Conservation (phyloP, 2,329 filamentous ascomycete species). For the Cytospora paraplurivora region DNA sequence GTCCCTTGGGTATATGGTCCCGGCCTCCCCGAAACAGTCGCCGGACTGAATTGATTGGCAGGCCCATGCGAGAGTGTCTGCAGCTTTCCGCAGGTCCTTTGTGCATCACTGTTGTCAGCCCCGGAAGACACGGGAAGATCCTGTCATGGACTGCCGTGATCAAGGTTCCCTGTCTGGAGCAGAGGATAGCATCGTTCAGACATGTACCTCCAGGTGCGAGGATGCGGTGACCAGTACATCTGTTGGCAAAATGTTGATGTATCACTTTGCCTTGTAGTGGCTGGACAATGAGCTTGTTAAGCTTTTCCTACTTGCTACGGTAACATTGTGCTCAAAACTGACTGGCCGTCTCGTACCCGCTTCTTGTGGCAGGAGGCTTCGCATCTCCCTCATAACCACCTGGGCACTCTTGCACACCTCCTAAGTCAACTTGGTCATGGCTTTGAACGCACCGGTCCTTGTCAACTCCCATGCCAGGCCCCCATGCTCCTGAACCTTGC, state of each 20-base stretch:
- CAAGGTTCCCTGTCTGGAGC: background rate
- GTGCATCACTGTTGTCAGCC: constrained; percentile 18
- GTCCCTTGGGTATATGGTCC: constrained; percentile 5
- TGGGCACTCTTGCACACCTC: background rate
- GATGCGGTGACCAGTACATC: background rate
- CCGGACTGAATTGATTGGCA: constrained; percentile 19
- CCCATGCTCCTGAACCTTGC: constrained; percentile 6
- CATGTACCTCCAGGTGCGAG: background rate
- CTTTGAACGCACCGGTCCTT: constrained; percentile 1
- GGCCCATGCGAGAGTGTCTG: constrained; percentile 13
- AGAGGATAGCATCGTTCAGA: background rate
- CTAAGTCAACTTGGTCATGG: constrained; percentile 2
- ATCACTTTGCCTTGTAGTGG: constrained; percentile 6
- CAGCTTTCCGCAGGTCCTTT: constrained; percentile 19
- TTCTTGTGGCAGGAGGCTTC: constrained; percentile 14
- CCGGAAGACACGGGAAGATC: constrained; percentile 5
- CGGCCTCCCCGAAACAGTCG: constrained; percentile 12
- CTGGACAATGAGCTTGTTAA: constrained; percentile 19
- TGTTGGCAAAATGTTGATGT: background rate
- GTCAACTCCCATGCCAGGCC: constrained; percentile 7
- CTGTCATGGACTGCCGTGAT: background rate
- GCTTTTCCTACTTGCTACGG: background rate
- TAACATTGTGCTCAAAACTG: constrained; percentile 1
- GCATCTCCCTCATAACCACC: constrained; percentile 2
- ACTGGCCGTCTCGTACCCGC: constrained; percentile 11